Evolutionary conservation across 2,329 filamentous ascomycete species (phyloP).

Genomic region (Pseudogymnoascus sp.): DNA sequence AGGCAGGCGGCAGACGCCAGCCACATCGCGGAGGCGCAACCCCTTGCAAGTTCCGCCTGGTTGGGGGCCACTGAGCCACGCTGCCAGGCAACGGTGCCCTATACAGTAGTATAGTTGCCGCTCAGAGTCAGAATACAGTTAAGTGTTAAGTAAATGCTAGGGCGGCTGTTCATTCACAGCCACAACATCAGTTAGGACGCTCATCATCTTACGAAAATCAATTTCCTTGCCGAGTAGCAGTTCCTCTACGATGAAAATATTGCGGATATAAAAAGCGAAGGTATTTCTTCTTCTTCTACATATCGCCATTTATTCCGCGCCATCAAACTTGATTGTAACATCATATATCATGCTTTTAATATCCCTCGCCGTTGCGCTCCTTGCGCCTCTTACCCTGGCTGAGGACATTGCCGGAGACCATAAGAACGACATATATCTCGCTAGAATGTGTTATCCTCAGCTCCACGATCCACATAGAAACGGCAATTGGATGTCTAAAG

Average conservation of each 20-base stretch:
- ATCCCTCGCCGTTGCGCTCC: neutral
- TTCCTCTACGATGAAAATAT: neutral
- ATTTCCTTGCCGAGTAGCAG: slow-evolving; percentile 12
- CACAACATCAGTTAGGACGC: neutral
- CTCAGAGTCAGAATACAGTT: neutral
- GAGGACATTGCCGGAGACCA: neutral
- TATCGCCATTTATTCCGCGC: neutral
- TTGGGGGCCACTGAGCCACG: no score
- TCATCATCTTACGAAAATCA: neutral
- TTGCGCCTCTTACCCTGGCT: neutral
- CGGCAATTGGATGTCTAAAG: neutral
- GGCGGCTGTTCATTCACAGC: neutral
- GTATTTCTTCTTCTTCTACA: neutral
- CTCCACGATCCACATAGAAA: neutral
- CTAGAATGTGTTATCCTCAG: neutral
- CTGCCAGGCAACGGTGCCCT: neutral
- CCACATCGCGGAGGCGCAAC: neutral
- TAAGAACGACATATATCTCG: neutral
- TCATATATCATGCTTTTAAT: neutral
- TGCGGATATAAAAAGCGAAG: neutral
- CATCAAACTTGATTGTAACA: neutral
- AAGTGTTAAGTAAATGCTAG: neutral
- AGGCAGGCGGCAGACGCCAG: no score
- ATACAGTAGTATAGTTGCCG: neutral
- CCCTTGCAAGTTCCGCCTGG: neutral